A percentile compares a stretch with the other conserved stretches of the same genome.
These are phyloP conservation scores for Suhomyces xylopsoci DNA, from an alignment of 805 yeast species.

Conservation along the genomic window DNA sequence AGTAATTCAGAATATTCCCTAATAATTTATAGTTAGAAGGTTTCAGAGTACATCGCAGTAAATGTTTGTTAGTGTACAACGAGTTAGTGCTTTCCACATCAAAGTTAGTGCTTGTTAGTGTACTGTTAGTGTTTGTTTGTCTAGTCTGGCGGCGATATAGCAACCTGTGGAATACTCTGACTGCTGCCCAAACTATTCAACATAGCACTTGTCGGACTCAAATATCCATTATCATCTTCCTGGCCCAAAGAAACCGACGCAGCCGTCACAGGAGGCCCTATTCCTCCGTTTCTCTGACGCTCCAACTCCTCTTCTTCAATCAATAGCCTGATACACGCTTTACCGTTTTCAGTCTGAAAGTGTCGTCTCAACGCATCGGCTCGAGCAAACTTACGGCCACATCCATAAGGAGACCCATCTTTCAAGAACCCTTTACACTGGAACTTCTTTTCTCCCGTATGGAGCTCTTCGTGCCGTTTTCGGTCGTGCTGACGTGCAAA, in stretches of 20 bases:
- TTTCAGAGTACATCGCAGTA: too few relatives aligned
- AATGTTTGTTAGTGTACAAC: too few relatives aligned
- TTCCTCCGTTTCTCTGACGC: constrained; percentile 10
- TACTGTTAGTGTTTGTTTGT: too few relatives aligned
- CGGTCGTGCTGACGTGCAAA: constrained; percentile 52
- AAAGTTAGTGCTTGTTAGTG: too few relatives aligned
- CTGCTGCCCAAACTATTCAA: constrained; percentile 3
- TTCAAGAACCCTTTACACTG: constrained; percentile 66
- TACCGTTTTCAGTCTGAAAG: constrained; percentile 47
- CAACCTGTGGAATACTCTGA: constrained; percentile 29
- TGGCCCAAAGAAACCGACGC: constrained; percentile 1
- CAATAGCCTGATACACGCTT: constrained; percentile 38
- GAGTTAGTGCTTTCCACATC: too few relatives aligned
- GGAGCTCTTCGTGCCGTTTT: constrained; percentile 52
- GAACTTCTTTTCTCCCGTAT: constrained; percentile 70
- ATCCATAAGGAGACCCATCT: constrained; percentile 36
- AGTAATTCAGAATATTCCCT: too few relatives aligned
- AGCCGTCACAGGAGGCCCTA: constrained; percentile 5
- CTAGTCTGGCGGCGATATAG: constrained; percentile 38
- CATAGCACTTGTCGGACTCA: constrained; percentile 17
- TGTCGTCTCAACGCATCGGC: constrained; percentile 46
- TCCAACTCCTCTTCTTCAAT: constrained; percentile 39
- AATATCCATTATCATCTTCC: constrained; percentile 8
- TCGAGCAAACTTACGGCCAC: constrained; percentile 45
- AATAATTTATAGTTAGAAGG: too few relatives aligned